Evolutionary conservation across 805 yeast species (phyloP), one percentile per base, ranked within the genome.

Genomic region (Yarrowia deformans): DNA sequence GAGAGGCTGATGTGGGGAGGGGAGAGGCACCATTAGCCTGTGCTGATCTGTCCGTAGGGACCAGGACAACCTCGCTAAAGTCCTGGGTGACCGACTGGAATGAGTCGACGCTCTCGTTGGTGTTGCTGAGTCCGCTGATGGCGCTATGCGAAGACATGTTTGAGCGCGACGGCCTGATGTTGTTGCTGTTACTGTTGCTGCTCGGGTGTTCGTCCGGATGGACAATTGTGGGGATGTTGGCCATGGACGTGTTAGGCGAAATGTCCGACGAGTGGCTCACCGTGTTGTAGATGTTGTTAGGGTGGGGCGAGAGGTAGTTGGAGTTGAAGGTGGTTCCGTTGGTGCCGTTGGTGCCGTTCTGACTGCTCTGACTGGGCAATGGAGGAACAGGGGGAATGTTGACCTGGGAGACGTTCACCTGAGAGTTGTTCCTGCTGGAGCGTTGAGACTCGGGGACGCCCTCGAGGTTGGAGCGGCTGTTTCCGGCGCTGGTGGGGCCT

Each of bases 21-120:
- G 48, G 64, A 14, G 49, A 56, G 16, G 5, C 16, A 12, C 35
- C 54, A 2, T 29, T 48, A 19, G 37, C 32, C 18, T 35, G 29
- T 23, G n/a, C n/a, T n/a, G 29, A 23, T 23, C 29, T n/a, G 12
- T 13, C 19, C 29, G 50, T 43, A 8, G 66, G 52, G 37, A 60
- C 19, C 7, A 60, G 52, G 2, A 60, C 52, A 1, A 60, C 35
- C 52, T 60, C 66, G 32, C 7, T 2, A 18, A 60, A 60, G 39
- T 60, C 66, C 42, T 60, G 66, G 34, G 66, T 60, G 19, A 60
- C 66, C 29, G 66, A 60, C 42, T 60, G 66, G 66, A 60, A 60
- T 12, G 48, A 39, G 42, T 60, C 66, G 14, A 60, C 52, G 42
- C 66, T 60, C 18, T 60, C 64, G 23, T 18, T 23, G 16, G 63